phyloP scores from a whole-genome alignment of 345 rosid species.

The Psidium guajava region DNA sequence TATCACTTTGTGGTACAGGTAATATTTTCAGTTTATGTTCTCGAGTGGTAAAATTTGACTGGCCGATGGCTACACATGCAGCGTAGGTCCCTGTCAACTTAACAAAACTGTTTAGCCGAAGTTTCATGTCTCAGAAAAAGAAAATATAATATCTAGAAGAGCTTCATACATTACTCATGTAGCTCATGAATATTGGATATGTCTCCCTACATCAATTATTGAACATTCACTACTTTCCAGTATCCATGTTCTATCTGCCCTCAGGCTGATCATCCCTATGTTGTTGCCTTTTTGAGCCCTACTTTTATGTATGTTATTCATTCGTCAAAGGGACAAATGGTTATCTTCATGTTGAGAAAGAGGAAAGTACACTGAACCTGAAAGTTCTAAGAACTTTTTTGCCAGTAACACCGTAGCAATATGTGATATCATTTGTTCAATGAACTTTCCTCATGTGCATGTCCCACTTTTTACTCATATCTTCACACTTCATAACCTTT shows the following conservation, averaged over 20 bases:
- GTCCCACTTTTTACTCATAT: background rate
- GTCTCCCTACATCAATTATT: background rate
- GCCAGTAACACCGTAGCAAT: background rate
- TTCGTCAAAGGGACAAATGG: background rate
- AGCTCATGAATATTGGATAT: background rate
- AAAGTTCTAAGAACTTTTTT: background rate
- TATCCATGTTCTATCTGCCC: background rate
- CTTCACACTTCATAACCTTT: background rate
- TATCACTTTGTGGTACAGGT: slow-evolving; percentile 97
- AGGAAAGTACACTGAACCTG: background rate
- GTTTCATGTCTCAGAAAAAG: background rate
- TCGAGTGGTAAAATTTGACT: background rate
- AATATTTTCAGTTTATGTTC: background rate
- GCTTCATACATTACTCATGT: background rate
- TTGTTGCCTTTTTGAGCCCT: background rate
- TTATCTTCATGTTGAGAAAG: background rate
- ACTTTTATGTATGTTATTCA: background rate
- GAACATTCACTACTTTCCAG: background rate
- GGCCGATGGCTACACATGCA: background rate
- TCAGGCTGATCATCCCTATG: background rate
- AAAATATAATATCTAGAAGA: background rate
- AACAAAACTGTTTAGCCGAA: background rate
- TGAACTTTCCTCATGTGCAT: background rate
- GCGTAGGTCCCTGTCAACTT: background rate
- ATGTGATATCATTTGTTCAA: background rate